A percentile compares a stretch with the other conserved stretches of the same genome.
Evolutionary conservation across 345 rosid species (phyloP).

Genomic region (Rhizophora mangle): DNA sequence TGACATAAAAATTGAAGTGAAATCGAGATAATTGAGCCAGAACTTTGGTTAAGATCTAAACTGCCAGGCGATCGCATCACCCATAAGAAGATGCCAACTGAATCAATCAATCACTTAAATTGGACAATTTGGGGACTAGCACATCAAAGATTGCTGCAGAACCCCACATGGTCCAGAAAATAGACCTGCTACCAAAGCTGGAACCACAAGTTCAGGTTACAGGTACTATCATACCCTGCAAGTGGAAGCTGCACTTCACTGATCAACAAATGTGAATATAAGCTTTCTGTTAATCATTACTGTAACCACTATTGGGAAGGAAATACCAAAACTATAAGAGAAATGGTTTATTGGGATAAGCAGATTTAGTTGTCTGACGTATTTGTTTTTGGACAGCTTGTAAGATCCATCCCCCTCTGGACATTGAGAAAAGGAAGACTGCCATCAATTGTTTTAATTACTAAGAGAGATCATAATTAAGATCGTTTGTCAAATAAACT

Average conservation of each 20-base stretch:
- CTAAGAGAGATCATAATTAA: conserved; percentile 2
- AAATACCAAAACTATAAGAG: no score
- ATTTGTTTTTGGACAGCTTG: background rate
- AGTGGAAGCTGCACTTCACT: conserved; percentile 16
- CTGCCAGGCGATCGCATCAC: background rate
- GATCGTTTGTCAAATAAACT: background rate
- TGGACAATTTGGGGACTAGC: no score
- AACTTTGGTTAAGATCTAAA: no score
- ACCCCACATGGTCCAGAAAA: background rate
- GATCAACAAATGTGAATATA: background rate
- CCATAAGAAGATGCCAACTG: conserved; percentile 3
- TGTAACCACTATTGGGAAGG: background rate
- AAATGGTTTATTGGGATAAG: no score
- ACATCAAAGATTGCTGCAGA: conserved; percentile 3
- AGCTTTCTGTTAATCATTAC: conserved; percentile 17
- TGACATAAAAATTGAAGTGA: no score
- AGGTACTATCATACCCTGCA: background rate
- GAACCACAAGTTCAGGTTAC: conserved; percentile 3
- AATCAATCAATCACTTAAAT: conserved; percentile 8
- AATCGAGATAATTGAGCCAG: no score
- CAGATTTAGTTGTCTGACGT: no score
- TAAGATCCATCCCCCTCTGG: conserved; percentile 8
- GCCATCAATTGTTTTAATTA: conserved; percentile 8
- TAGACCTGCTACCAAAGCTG: conserved; percentile 1
- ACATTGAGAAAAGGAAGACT: conserved; percentile 26